Conservation (phyloP, 1,139 yeast species). For the Geotrichum cucujoidarum region DNA sequence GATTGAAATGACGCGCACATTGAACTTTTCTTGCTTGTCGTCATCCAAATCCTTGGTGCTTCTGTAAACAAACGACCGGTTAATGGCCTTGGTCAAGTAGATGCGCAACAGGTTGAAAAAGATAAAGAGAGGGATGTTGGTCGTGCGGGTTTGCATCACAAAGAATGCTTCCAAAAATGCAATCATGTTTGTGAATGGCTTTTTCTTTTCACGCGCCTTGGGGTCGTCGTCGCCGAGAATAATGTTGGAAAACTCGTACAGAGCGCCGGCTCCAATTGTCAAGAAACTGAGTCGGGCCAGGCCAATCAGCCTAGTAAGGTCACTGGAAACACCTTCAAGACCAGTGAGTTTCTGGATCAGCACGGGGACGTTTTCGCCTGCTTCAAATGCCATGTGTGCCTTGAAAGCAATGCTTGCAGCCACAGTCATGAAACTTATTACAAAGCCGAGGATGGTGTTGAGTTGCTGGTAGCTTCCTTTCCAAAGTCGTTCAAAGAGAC, state of each 20-base stretch:
- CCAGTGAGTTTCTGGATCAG: slow-evolving; percentile 33
- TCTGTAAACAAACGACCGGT: slow-evolving; percentile 23
- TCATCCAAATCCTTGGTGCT: slow-evolving; percentile 14
- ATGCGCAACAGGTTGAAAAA: slow-evolving; percentile 41
- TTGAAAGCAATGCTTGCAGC: slow-evolving; percentile 52
- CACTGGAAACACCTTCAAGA: slow-evolving; percentile 27
- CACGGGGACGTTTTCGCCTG: slow-evolving; percentile 49
- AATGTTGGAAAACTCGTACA: slow-evolving; percentile 29
- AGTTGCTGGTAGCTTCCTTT: slow-evolving; percentile 27
- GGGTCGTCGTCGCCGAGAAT: slow-evolving; percentile 19
- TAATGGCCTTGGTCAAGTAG: slow-evolving; percentile 24
- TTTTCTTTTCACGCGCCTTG: slow-evolving; percentile 17
- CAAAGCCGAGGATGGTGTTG: slow-evolving; percentile 37
- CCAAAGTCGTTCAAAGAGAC: slow-evolving; percentile 29
- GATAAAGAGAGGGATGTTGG: slow-evolving; percentile 66
- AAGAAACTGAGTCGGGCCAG: slow-evolving; percentile 34
- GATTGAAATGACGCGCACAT: slow-evolving; percentile 22
- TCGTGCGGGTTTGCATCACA: slow-evolving; percentile 63
- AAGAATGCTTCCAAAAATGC: slow-evolving; percentile 51
- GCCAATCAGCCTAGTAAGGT: slow-evolving; percentile 26
- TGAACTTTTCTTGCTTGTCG: slow-evolving; percentile 15
- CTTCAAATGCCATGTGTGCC: slow-evolving; percentile 49
- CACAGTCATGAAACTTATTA: slow-evolving; percentile 41
- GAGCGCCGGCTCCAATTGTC: slow-evolving; percentile 28
- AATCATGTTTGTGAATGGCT: slow-evolving; percentile 43